Base-by-base conservation (phyloP, 495 filamentous ascomycete species). In the Xylaria bambusicola region DNA sequence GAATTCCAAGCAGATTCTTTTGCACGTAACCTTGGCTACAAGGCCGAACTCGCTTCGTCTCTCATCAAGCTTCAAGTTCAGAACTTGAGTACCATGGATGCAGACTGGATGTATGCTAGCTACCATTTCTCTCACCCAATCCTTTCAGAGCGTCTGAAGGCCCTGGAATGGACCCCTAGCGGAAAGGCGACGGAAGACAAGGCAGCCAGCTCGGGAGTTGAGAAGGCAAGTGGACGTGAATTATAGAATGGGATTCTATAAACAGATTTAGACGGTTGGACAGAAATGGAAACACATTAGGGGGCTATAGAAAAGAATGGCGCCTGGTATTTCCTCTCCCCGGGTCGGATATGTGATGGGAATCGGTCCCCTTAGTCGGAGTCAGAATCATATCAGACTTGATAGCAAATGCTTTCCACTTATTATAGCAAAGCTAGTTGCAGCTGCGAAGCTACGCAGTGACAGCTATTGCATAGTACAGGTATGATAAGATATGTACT, bases 51-150 rank as follows among this genome's bases (percentile, higher is more conserved):
- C 26, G 91, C 92, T 9, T 76, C 84, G 57, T 92, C 91, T 15
- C 82, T 98, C 60, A 90, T 98, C 75, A 98, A 98, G 78, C 88
- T 98, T 38, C 94, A 98, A 73, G 91, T 97, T 72, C 91, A 98
- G 77, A 98, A 98, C 68, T 81, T 98, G 56, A 93, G 91, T 77
- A 95, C 90, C 56, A 97, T 98, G 93, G 95, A 98, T 72, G 94
- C 94, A 40, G 95, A 98, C 73, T 95, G 88, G 89, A 82, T 97
- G 78, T 98, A 97, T 73, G 92, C 95, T 24, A 93, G 87, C 78
- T 98, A 98, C 78, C 90, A 98, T 77, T 96, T 93, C 82, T 97
- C 92, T 7, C 94, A 98, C 75, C 94, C 94, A 1, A 98, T 98
- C 63, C 82, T 98, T 54, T 87, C 92, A 7, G 95, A 98, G 81